These are phyloP conservation scores for Volvariella volvacea DNA, from an alignment of 1,284 basidiomycete species.

Conservation along the genomic window DNA sequence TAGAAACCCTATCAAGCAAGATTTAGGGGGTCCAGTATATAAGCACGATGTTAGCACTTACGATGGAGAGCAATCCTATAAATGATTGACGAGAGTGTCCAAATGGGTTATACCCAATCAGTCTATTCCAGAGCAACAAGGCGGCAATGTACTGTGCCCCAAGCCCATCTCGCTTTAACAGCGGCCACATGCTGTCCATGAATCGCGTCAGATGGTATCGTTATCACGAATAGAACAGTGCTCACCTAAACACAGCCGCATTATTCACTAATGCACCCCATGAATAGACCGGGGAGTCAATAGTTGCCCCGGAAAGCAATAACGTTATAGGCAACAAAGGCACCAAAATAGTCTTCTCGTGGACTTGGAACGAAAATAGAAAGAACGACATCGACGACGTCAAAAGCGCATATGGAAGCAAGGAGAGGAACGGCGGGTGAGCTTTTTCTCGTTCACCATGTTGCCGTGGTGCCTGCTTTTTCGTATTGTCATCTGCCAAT, in stretches of 20 bases:
- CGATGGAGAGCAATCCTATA: conserved; percentile 54
- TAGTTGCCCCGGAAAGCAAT: conserved; percentile 58
- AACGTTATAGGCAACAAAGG: conserved; percentile 82
- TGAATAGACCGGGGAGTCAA: conserved; percentile 62
- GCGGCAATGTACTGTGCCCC: conserved; percentile 66
- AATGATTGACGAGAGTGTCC: conserved; percentile 33
- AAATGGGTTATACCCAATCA: conserved; percentile 72
- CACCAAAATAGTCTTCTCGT: conserved; percentile 90
- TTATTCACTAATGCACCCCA: conserved; percentile 82
- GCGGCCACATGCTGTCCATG: conserved; percentile 77
- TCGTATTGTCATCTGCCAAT: conserved; percentile 6
- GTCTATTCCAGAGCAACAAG: conserved; percentile 72
- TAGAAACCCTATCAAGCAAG: conserved; percentile 51
- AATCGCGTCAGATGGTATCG: not conserved
- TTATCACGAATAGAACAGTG: not conserved
- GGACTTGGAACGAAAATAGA: conserved; percentile 93
- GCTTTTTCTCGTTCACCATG: conserved; percentile 9
- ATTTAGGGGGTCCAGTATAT: conserved; percentile 2
- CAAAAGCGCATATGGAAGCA: conserved; percentile 66
- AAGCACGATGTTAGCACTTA: conserved; percentile 25
- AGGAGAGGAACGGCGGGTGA: conserved; percentile 46
- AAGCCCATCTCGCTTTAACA: conserved; percentile 78
- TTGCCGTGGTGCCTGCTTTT: not conserved
- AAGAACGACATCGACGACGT: conserved; percentile 85
- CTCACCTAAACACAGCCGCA: conserved; percentile 82